phyloP scores from a whole-genome alignment of 139 green algal genomes.

The Volvox reticuliferus region DNA sequence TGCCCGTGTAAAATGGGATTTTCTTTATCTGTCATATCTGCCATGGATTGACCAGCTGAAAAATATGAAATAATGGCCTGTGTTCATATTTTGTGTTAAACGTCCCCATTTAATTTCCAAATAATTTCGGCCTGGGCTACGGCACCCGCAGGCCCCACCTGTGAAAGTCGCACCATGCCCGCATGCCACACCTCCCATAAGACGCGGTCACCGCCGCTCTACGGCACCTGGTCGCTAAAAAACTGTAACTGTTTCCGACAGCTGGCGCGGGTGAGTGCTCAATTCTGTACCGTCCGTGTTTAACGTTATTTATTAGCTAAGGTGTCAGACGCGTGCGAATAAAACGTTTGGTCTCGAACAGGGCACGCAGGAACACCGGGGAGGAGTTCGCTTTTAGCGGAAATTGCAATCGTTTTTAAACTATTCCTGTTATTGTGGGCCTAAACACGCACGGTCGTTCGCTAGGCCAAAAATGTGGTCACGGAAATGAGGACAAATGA shows the following conservation, averaged over 20 bases:
- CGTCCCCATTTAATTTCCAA: too few species aligned
- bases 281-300: neutral
- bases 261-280: neutral
- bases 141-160: slow-evolving; percentile 29
- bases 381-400: too few species aligned
- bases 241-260: slow-evolving; percentile 32
- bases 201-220: neutral
- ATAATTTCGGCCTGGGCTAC: neutral
- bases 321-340: neutral
- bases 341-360: neutral
- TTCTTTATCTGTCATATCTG: neutral
- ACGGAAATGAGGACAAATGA: too few species aligned
- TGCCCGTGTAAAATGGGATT: too few species aligned
- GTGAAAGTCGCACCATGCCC: neutral
- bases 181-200: slow-evolving; percentile 13
- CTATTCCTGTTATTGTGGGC: too few species aligned
- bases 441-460: too few species aligned
- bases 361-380: too few species aligned
- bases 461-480: too few species aligned
- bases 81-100: too few species aligned
- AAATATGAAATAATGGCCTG: too few species aligned
- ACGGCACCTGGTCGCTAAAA: slow-evolving; percentile 27
- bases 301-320: neutral
- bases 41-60: neutral
- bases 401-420: too few species aligned